Evolutionary conservation across 1,139 yeast genomes (phyloP).

Genomic region (Geotrichum macrosporum): DNA sequence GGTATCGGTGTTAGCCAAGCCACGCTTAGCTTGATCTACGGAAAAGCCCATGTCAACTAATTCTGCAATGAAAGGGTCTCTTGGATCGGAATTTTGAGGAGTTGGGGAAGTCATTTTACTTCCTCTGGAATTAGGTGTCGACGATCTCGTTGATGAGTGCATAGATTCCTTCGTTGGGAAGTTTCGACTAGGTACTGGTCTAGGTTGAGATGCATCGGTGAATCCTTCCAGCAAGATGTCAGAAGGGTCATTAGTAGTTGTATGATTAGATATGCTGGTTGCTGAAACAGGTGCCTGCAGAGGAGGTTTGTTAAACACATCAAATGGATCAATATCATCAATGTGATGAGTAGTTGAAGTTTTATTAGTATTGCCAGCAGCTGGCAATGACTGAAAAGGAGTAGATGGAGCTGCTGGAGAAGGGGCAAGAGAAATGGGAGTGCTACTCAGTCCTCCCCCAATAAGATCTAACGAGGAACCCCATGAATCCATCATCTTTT

Average conservation of each 20-base stretch:
- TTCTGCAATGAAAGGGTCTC: conserved; percentile 61
- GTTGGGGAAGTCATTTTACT: conserved; percentile 2
- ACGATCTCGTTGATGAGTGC: not conserved
- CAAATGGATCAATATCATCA: conserved; percentile 34
- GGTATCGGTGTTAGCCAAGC: conserved; percentile 49
- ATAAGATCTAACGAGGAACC: conserved; percentile 11
- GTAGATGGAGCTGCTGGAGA: conserved; percentile 10
- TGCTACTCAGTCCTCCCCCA: conserved; percentile 20
- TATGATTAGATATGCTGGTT: conserved; percentile 12
- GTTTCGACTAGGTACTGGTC: conserved; percentile 14
- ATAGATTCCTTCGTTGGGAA: conserved; percentile 9
- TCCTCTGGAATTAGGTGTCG: conserved; percentile 12
- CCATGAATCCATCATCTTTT: conserved; percentile 8
- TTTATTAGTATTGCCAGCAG: not conserved
- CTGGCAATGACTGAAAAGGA: not conserved
- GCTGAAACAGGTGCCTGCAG: conserved; percentile 12
- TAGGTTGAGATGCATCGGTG: conserved; percentile 20
- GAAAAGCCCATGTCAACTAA: conserved; percentile 78
- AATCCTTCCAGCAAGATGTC: conserved; percentile 18
- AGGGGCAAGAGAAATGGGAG: conserved; percentile 20
- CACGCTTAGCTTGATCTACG: conserved; percentile 55
- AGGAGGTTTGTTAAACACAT: conserved; percentile 35
- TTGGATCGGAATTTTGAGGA: conserved; percentile 26
- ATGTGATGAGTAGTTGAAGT: conserved; percentile 16
- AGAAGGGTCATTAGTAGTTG: not conserved